Evolutionary conservation across 208 protist species (phyloP).

Genomic region (Vickermania ingenoplastis): DNA sequence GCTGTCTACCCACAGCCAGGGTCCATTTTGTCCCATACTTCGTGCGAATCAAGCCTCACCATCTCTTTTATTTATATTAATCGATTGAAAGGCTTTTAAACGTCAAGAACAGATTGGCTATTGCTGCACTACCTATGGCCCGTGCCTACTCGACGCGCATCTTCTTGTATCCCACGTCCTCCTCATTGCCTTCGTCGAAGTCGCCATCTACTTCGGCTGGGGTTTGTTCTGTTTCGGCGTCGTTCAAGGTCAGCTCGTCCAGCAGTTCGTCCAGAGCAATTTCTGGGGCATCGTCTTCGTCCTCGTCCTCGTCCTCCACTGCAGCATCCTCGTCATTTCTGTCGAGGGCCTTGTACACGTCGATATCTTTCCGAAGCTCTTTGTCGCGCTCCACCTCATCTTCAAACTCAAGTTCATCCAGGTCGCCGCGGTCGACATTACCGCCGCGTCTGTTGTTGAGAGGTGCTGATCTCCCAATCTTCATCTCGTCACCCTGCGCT

Average conservation of each 20-base stretch:
- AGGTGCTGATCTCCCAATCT: conserved; percentile 6
- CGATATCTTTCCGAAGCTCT: conserved; percentile 73
- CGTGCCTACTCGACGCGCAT: conserved; percentile 3
- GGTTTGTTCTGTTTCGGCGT: conserved; percentile 5
- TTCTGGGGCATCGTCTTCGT: conserved; percentile 55
- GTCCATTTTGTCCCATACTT: too few species aligned
- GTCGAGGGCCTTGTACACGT: conserved; percentile 67
- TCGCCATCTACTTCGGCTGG: conserved; percentile 8
- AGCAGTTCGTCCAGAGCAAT: conserved; percentile 74
- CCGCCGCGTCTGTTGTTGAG: conserved; percentile 3
- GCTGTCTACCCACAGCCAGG: too few species aligned
- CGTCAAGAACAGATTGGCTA: too few species aligned
- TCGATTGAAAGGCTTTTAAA: too few species aligned
- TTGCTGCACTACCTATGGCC: too few species aligned
- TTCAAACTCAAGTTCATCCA: conserved; percentile 76
- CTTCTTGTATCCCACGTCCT: not conserved
- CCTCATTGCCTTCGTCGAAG: conserved; percentile 15
- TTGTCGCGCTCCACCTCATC: conserved; percentile 80
- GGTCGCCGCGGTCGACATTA: conserved; percentile 17
- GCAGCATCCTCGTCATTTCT: conserved; percentile 22
- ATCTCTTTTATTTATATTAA: too few species aligned
- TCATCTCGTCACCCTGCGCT: conserved; percentile 32
- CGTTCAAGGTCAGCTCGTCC: conserved; percentile 65
- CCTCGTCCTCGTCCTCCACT: conserved; percentile 21
- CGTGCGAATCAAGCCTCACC: too few species aligned